A percentile compares a stretch with the other conserved stretches of the same genome.
Conservation (phyloP, 768 basidiomycete species). For the Lepiota subincarnata region DNA sequence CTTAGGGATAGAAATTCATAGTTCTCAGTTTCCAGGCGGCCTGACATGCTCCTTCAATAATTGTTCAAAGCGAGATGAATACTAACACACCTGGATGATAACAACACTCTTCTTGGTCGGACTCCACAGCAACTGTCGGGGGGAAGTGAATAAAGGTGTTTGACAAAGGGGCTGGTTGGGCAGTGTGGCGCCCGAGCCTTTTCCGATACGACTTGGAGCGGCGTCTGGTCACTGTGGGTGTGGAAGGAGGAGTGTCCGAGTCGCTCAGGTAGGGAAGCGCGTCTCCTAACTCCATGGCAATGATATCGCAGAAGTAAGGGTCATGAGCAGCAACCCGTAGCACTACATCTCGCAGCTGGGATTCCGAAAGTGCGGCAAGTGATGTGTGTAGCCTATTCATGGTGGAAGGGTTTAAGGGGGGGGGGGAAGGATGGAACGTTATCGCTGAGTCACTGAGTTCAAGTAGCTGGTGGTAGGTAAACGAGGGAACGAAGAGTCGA, state of each 20-base stretch:
- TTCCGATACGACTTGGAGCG: constrained; percentile 14
- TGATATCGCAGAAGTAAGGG: constrained; percentile 32
- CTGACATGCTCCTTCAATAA: constrained; percentile 17
- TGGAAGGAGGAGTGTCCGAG: constrained; percentile 13
- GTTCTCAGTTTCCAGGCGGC: constrained; percentile 32
- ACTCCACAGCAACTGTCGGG: constrained; percentile 2
- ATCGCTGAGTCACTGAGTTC: constrained; percentile 19
- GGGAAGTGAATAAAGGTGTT: constrained; percentile 8
- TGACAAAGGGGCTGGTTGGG: background rate
- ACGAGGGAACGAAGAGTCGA: constrained; percentile 22
- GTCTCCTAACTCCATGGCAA: constrained; percentile 33
- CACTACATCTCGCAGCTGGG: constrained; percentile 35
- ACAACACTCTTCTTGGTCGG: constrained; percentile 5
- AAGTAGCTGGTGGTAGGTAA: constrained; percentile 22
- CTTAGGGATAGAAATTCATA: constrained; percentile 39
- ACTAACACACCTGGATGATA: constrained; percentile 38
- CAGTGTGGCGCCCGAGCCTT: constrained; percentile 9
- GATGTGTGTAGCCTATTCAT: constrained; percentile 26
- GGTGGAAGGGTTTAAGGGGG: constrained; percentile 8
- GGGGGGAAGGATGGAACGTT: constrained; percentile 12
- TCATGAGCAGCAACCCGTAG: constrained; percentile 31
- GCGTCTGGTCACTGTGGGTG: constrained; percentile 12
- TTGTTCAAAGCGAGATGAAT: background rate
- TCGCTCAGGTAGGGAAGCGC: constrained; percentile 5
- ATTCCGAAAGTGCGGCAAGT: constrained; percentile 33